Percentiles rank a stretch among this genome's conserved stretches.
Evolutionary conservation across 805 yeast genomes (phyloP).

Genomic region (Danielozyma ontarioensis): DNA sequence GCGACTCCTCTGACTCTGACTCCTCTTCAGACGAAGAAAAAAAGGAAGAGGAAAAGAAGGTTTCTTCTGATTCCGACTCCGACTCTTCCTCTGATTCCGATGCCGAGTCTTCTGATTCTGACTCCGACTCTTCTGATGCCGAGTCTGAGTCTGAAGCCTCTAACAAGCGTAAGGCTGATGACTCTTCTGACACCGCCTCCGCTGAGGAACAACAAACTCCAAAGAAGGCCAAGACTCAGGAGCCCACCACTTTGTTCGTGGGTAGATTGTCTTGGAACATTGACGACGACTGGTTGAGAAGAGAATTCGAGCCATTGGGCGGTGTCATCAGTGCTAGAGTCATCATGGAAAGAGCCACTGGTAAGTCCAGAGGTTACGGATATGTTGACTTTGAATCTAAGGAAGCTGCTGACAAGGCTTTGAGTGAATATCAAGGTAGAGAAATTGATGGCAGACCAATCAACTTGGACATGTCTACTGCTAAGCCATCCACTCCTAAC

Average conservation of each 20-base stretch:
- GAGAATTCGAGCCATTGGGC: slow-evolving; percentile 77
- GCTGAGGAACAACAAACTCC: slow-evolving; percentile 23
- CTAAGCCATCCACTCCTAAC: slow-evolving; percentile 61
- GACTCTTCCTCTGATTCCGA: slow-evolving; percentile 28
- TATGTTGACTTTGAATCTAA: slow-evolving; percentile 88
- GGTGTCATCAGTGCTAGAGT: slow-evolving; percentile 90
- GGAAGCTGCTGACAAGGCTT: slow-evolving; percentile 79
- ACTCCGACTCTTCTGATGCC: slow-evolving; percentile 26
- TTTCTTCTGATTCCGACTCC: slow-evolving; percentile 24
- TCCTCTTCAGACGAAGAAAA: slow-evolving; percentile 11
- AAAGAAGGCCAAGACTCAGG: slow-evolving; percentile 56
- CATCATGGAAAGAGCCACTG: slow-evolving; percentile 85
- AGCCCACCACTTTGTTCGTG: slow-evolving; percentile 87
- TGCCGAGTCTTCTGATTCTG: slow-evolving; percentile 25
- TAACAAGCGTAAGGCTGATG: slow-evolving; percentile 18
- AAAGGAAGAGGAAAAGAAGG: slow-evolving; percentile 12
- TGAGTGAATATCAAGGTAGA: slow-evolving; percentile 79
- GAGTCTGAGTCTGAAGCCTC: slow-evolving; percentile 31
- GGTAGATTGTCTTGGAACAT: slow-evolving; percentile 97
- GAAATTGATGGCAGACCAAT: slow-evolving; percentile 97
- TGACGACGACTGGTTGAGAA: slow-evolving; percentile 89
- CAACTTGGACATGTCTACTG: slow-evolving; percentile 86
- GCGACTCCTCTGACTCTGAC: slow-evolving; percentile 16
- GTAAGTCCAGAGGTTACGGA: slow-evolving; percentile 95
- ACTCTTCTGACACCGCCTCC: slow-evolving; percentile 6